Percentiles rank a stretch among this genome's conserved stretches.
These are phyloP conservation scores for Pleurozium schreberi DNA, from an alignment of 225 moss, liverwort and hornwort species.

Conservation along the genomic window DNA sequence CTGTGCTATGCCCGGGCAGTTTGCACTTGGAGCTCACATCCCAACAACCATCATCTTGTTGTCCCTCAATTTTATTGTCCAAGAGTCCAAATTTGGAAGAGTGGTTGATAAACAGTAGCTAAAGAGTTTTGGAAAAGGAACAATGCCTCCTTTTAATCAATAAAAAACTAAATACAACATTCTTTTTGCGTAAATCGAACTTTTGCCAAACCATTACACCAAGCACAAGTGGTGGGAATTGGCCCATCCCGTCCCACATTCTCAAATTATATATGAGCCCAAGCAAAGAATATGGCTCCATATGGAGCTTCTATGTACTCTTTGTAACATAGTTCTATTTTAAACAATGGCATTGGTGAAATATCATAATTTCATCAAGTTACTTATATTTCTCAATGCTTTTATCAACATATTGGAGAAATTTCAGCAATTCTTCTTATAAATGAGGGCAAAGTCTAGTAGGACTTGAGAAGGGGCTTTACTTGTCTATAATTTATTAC, in stretches of 20 bases:
- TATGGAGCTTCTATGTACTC: no score
- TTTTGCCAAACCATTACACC: accelerated
- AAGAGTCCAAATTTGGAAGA: not conserved
- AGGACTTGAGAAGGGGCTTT: not conserved
- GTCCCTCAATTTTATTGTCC: accelerated
- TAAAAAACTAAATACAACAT: not conserved
- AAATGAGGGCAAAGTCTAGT: no score
- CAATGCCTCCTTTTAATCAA: not conserved
- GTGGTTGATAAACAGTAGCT: not conserved
- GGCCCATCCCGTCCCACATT: not conserved
- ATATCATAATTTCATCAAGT: not conserved
- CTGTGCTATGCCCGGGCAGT: accelerated
- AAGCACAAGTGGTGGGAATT: not conserved
- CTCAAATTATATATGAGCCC: no score
- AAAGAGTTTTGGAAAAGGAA: not conserved
- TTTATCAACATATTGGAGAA: not conserved
- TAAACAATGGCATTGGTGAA: not conserved
- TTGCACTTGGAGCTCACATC: not conserved
- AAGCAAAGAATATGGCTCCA: no score
- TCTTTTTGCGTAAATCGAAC: accelerated
- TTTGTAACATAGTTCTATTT: not conserved
- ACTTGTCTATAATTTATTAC: not conserved
- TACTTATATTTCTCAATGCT: no score
- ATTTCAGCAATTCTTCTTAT: not conserved
- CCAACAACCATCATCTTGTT: not conserved